These are phyloP conservation scores for Penicillium waksmanii DNA, from an alignment of 495 filamentous ascomycete genomes.

Conservation along the genomic window DNA sequence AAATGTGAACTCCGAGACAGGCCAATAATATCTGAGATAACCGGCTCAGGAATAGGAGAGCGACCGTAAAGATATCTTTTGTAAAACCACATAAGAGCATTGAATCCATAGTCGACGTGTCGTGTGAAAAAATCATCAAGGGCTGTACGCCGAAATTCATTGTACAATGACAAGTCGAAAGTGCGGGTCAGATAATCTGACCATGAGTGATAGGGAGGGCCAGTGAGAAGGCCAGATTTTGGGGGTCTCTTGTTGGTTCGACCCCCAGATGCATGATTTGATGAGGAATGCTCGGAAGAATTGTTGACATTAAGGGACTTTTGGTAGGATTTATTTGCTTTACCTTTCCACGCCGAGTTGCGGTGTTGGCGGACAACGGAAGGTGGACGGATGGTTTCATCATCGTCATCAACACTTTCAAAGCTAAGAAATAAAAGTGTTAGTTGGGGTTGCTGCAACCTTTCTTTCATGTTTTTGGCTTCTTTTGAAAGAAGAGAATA, in stretches of 20 bases:
- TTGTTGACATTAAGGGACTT: constrained; percentile 10
- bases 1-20: constrained; percentile 37
- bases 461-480: not conserved
- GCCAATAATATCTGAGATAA: constrained; percentile 57
- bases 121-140: constrained; percentile 62
- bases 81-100: constrained; percentile 62
- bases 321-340: constrained; percentile 2
- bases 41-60: constrained; percentile 49
- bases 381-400: not conserved
- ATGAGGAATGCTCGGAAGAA: constrained; percentile 1
- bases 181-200: not conserved
- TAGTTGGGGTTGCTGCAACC: not conserved
- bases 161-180: constrained; percentile 80
- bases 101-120: constrained; percentile 54
- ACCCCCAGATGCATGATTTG: constrained; percentile 3
- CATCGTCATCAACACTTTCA: not conserved
- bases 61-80: constrained; percentile 54
- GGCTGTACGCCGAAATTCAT: constrained; percentile 74
- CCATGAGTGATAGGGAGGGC: constrained; percentile 7
- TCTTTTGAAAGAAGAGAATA: constrained; percentile 11
- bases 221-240: constrained; percentile 32
- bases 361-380: not conserved
- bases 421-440: not conserved
- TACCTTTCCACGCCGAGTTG: not conserved
- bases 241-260: not conserved